Base-by-base conservation (phyloP, 495 filamentous ascomycete species). In the Choiromyces venosus region DNA sequence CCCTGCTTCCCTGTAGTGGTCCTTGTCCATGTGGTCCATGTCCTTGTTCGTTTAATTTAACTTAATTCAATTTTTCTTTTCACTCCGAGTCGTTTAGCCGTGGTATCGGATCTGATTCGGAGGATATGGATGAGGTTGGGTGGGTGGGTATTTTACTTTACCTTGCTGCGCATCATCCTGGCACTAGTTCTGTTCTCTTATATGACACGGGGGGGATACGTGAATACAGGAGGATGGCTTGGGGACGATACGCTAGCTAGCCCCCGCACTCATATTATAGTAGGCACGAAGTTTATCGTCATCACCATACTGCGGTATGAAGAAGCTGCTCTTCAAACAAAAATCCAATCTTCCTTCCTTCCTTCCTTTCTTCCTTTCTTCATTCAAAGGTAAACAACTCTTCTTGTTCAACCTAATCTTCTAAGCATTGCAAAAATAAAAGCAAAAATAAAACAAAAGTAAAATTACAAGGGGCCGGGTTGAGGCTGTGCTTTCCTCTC, bases 101-200 rank as follows among this genome's bases (percentile, higher is more conserved):
- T 61, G 52, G 52, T 61, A 61, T 61, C 52, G 52, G 52, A 61
- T 61, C 52, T 25, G 52, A 61, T 61, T 61, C 52, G 25, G 52
- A 29, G 52, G 12, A 33, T 61, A 29, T 29, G 52, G 52, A 4
- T 61, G 33, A n/a, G n/a, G n/a, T n/a, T n/a, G n/a, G n/a, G n/a
- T n/a, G n/a, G n/a, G n/a, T n/a, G n/a, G n/a, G n/a, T n/a, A n/a
- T n/a, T n/a, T n/a, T n/a, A n/a, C n/a, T 33, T 61, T 61, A 61
- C 52, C 25, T 61, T 61, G 52, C 52, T 29, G 52, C 52, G 52
- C 52, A 61, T 61, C 52, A 61, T 33, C 52, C 52, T n/a, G n/a
- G n/a, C n/a, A n/a, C n/a, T 33, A 18, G 52, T 29, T 33, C 12
- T 61, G 25, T 61, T 33, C 12, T 61, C 12, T 61, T n/a, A 61